Percentiles rank a stretch among this genome's conserved stretches.
phyloP scores from a whole-genome alignment of 2,329 filamentous ascomycete genomes.

The Xylaria arbuscula region DNA sequence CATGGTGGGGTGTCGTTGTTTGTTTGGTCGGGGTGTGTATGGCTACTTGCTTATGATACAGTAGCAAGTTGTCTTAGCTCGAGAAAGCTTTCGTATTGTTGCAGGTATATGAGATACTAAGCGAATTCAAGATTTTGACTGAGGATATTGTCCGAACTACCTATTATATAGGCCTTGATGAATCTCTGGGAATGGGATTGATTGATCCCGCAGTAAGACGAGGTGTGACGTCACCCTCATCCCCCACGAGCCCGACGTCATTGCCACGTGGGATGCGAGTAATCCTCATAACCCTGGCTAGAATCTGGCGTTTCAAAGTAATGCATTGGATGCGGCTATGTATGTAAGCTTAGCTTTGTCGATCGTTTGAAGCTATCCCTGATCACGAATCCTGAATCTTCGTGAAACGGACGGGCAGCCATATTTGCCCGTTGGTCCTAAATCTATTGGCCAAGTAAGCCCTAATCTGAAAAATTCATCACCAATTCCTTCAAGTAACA shows the following conservation, averaged over 20 bases:
- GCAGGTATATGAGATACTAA: background rate
- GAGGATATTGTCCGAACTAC: background rate
- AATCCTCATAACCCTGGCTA: background rate
- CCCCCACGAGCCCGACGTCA: background rate
- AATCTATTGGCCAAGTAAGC: background rate
- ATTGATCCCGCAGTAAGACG: background rate
- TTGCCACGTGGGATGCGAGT: background rate
- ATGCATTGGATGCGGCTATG: background rate
- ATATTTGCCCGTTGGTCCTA: background rate
- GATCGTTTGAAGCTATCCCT: background rate
- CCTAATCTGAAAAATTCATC: background rate
- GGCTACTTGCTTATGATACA: background rate
- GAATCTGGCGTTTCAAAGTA: background rate
- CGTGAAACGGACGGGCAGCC: background rate
- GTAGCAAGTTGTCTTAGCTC: background rate
- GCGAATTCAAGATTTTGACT: background rate
- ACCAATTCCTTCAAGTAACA: no score
- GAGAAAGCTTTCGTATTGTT: background rate
- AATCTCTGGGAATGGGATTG: background rate
- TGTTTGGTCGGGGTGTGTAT: slow-evolving; percentile 3
- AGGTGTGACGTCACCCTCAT: slow-evolving; percentile 24
- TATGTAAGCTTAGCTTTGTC: background rate
- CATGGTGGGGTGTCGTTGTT: slow-evolving; percentile 39
- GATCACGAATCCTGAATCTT: background rate
- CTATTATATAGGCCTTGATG: background rate